Conservation (phyloP, 441 rosid species). For the Isatis lusitanica region DNA sequence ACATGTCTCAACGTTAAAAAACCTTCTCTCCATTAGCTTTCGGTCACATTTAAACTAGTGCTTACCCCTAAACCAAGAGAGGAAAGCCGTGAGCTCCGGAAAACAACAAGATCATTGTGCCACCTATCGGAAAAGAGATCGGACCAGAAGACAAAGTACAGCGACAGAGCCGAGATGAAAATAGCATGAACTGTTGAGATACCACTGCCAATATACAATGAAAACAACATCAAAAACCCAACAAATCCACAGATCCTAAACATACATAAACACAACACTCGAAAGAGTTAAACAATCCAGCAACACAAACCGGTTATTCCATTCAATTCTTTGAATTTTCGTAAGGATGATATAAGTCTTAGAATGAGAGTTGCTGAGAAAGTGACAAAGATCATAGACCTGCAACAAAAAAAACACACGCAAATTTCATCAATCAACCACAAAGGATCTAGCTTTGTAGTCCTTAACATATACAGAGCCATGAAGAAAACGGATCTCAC, state of each 20-base stretch:
- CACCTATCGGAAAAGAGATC: constrained; percentile 56
- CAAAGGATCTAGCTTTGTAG: not conserved
- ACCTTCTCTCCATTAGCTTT: not conserved
- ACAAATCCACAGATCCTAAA: not conserved
- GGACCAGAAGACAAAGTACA: constrained; percentile 71
- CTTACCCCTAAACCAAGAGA: constrained; percentile 44
- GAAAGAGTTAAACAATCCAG: constrained; percentile 13
- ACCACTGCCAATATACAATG: constrained; percentile 42
- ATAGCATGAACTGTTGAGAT: constrained; percentile 76
- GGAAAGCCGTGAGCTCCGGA: constrained; percentile 47
- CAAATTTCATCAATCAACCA: not conserved
- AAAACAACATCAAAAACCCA: not conserved
- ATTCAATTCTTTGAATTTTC: constrained; percentile 59
- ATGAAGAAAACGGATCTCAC: constrained; percentile 32
- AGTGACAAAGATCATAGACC: constrained; percentile 65
- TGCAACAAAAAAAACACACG: constrained; percentile 19
- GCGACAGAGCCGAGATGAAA: constrained; percentile 54
- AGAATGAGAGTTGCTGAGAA: constrained; percentile 57
- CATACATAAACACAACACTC: constrained; percentile 1
- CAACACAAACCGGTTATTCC: constrained; percentile 68
- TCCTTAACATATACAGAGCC: too few species aligned
- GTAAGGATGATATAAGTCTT: constrained; percentile 60
- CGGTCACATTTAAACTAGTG: not conserved
- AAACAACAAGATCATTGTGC: constrained; percentile 48
- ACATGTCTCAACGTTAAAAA: not conserved